Evolutionary conservation across 2,329 filamentous ascomycete species (phyloP), one percentile per base, ranked within the genome.

Genomic region (Rutstroemia sydowiana): DNA sequence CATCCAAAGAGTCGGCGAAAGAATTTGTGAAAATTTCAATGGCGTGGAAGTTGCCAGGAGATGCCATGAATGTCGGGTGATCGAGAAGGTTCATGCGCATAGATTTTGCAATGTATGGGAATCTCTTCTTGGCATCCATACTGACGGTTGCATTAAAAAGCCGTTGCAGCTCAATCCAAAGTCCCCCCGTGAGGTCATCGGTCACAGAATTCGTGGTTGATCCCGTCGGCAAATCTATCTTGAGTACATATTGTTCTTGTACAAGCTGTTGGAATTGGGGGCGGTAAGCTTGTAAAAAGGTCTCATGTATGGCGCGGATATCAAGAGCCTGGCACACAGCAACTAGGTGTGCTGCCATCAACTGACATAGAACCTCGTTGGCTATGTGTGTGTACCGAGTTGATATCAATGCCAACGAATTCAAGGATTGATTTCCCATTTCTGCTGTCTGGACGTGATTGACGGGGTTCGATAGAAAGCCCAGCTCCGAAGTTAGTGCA

Each of bases 371-470:
- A 0, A 84, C 55, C 31, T 84, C 78, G 0, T 75, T 69, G 0
- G 80, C 76, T 48, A 76, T 72, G 48, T 75, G 65, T 0, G 79
- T 80, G 43, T 78, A 77, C 2, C 74, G 6, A 84, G 68, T 0
- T 85, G 68, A 0, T 82, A 83, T 18, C 86, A 37, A 34, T 7
- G 37, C 26, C 7, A 52, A 71, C 0, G 79, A 84, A 61, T 87
- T 87, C 54, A 87, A 69, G 0, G 74, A 70, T 63, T 87, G 82
- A 59, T 86, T 86, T 34, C 77, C 71, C 76, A 84, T 82, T 63
- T 87, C 84, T 1, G 84, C 82, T 0, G 75, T 74, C 63, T 82
- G 79, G 1, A 86, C 79, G 58, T 86, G 81, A 2, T 72, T 76
- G 10, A 86, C 76, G 0, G 83, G 81, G 52, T 79, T 78, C 1